These are phyloP conservation scores for Globisporangium megalacanthum DNA, from an alignment of 352 stramenopile species.

Conservation along the genomic window DNA sequence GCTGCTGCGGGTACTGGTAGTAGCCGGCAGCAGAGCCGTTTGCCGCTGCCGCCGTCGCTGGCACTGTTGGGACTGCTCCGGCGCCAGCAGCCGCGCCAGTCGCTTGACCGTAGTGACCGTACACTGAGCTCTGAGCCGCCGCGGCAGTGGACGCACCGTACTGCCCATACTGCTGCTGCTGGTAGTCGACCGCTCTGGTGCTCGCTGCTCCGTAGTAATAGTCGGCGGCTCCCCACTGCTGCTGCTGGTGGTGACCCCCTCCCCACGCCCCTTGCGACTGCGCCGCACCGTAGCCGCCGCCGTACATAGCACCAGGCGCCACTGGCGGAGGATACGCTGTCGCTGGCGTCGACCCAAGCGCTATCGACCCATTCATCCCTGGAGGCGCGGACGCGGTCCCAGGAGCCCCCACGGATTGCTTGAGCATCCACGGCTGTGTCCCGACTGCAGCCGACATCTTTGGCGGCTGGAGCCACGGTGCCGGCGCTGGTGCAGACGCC, in stretches of 20 bases:
- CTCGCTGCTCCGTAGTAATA: constrained; percentile 41
- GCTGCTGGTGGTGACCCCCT: constrained; percentile 15
- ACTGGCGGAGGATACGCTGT: constrained; percentile 49
- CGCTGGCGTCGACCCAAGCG: constrained; percentile 36
- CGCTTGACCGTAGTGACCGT: constrained; percentile 28
- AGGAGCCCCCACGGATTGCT: constrained; percentile 36
- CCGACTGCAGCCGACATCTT: constrained; percentile 33
- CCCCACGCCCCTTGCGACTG: constrained; percentile 15
- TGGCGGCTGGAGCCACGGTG: constrained; percentile 63
- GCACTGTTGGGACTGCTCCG: neutral
- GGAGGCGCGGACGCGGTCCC: constrained; percentile 24
- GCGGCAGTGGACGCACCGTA: constrained; percentile 14
- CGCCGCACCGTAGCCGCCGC: constrained; percentile 1
- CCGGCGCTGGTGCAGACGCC: constrained; percentile 13
- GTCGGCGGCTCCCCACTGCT: constrained; percentile 26
- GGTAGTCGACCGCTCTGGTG: constrained; percentile 19
- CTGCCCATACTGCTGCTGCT: constrained; percentile 27
- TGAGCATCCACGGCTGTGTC: constrained; percentile 63
- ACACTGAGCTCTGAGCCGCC: constrained; percentile 1
- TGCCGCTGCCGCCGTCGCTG: neutral
- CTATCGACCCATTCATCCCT: constrained; percentile 18
- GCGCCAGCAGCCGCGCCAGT: constrained; percentile 3
- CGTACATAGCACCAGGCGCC: constrained; percentile 24
- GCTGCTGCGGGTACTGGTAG: constrained; percentile 48
- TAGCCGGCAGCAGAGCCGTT: constrained; percentile 12